Conservation (phyloP, 192 early-diverging fungal species). For the Geranomyces variabilis region DNA sequence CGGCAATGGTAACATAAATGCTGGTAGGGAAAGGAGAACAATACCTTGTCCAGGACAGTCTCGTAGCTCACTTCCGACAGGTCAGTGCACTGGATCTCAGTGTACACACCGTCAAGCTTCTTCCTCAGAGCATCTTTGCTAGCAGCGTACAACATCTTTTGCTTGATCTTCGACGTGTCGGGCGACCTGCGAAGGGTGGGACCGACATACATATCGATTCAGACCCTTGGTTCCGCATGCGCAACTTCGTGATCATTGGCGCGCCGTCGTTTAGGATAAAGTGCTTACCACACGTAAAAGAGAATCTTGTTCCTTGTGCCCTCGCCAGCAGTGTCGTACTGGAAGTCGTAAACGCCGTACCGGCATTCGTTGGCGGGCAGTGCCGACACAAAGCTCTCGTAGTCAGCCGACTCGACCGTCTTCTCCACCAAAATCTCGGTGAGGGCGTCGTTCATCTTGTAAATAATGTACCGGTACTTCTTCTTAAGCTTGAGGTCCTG, state of each 20-base stretch:
- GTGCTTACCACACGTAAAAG: constrained; percentile 78
- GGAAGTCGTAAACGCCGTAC: constrained; percentile 89
- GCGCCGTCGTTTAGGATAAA: too few relatives aligned
- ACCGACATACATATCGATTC: too few relatives aligned
- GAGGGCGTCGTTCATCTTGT: constrained; percentile 72
- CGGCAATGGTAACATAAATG: too few relatives aligned
- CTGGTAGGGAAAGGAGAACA: background rate
- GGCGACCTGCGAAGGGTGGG: constrained; percentile 67
- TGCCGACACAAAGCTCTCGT: constrained; percentile 68
- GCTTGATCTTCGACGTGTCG: constrained; percentile 71
- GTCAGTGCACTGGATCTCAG: constrained; percentile 88
- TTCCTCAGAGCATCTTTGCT: constrained; percentile 79
- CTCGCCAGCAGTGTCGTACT: constrained; percentile 66
- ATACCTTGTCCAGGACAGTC: constrained; percentile 69
- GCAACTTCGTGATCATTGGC: too few relatives aligned
- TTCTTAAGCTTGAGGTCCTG: constrained; percentile 75
- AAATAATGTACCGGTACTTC: constrained; percentile 78
- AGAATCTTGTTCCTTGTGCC: constrained; percentile 83
- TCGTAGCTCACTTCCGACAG: constrained; percentile 72
- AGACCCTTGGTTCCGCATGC: too few relatives aligned
- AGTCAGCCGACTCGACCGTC: constrained; percentile 51
- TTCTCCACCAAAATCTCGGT: constrained; percentile 74
- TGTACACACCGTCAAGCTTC: constrained; percentile 70
- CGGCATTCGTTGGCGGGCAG: constrained; percentile 72
- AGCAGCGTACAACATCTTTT: constrained; percentile 91